Percentiles rank a stretch among this genome's conserved stretches.
Evolutionary conservation across 2,329 filamentous ascomycete species (phyloP).

Genomic region (Diaporthe sp.): DNA sequence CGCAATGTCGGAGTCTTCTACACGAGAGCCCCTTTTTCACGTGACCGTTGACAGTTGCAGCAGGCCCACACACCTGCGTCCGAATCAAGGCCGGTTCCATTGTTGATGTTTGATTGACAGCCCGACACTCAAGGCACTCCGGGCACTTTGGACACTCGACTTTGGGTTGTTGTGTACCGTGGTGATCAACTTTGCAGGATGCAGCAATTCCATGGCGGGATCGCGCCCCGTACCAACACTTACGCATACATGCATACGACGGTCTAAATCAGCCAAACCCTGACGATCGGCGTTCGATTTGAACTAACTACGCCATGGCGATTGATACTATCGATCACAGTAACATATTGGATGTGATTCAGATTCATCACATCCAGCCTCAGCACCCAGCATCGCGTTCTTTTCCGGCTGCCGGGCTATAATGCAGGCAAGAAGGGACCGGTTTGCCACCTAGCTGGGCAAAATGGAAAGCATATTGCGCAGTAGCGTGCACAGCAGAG

Average conservation of each 20-base stretch:
- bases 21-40: slow-evolving; percentile 2
- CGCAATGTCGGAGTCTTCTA: background rate
- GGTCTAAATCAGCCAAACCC: background rate
- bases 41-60: background rate
- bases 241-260: background rate
- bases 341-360: background rate
- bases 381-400: background rate
- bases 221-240: background rate
- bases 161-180: background rate
- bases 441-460: background rate
- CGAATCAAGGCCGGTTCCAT: slow-evolving; percentile 3
- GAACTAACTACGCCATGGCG: background rate
- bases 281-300: background rate
- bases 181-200: background rate
- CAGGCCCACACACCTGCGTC: background rate
- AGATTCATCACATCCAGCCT: background rate
- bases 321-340: background rate
- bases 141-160: background rate
- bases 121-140: background rate
- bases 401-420: background rate
- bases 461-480: background rate
- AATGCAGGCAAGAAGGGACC: background rate
- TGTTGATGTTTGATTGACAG: background rate
- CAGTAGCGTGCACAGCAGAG: background rate
- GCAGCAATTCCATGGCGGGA: background rate